Evolutionary conservation across 176 grass and related monocot genomes (phyloP).

Genomic region (Aechmea fasciata): DNA sequence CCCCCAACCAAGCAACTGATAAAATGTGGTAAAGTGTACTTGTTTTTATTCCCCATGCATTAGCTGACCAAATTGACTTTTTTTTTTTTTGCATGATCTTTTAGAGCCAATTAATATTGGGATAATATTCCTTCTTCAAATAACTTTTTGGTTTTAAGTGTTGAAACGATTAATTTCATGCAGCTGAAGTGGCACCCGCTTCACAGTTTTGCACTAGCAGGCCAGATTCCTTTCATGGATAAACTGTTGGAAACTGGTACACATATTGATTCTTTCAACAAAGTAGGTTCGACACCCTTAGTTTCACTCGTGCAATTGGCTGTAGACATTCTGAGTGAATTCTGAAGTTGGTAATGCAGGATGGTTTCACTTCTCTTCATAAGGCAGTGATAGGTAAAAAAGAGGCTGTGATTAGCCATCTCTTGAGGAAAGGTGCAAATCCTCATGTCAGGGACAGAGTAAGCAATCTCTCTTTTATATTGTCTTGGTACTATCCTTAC

Average conservation of each 20-base stretch:
- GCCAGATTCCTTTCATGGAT: conserved; percentile 89
- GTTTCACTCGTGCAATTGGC: not conserved
- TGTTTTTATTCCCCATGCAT: no score
- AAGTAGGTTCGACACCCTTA: conserved; percentile 22
- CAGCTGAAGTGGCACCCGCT: conserved; percentile 83
- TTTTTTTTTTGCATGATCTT: no score
- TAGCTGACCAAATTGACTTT: no score
- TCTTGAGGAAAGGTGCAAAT: conserved; percentile 74
- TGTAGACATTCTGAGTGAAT: not conserved
- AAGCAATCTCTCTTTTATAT: not conserved
- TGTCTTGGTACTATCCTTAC: not conserved
- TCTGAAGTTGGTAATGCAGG: conserved; percentile 30
- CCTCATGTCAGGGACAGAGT: conserved; percentile 81
- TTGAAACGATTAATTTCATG: conserved; percentile 20
- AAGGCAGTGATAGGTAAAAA: conserved; percentile 86
- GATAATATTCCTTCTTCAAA: not conserved
- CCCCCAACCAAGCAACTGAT: conserved; percentile 1
- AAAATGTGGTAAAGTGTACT: no score
- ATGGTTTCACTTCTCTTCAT: conserved; percentile 77
- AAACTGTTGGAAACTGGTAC: conserved; percentile 53
- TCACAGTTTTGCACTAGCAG: conserved; percentile 51
- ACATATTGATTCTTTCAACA: conserved; percentile 63
- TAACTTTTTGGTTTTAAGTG: conserved; percentile 8
- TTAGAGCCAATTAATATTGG: not conserved
- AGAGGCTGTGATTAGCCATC: conserved; percentile 88